Conservation (phyloP, 2,329 filamentous ascomycete species). For the Colletotrichum sp. region DNA sequence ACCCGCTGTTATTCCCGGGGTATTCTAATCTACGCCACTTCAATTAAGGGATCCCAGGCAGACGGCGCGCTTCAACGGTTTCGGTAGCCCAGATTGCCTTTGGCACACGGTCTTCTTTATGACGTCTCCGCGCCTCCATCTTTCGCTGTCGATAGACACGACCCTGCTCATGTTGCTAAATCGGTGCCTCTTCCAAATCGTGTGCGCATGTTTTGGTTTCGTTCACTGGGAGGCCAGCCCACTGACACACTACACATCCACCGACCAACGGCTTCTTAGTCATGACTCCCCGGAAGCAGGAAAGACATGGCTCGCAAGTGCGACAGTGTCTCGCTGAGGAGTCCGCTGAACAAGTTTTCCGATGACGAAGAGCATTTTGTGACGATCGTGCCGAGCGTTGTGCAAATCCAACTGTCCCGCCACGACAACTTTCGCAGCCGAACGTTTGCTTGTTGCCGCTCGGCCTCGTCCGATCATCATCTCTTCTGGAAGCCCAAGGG, state of each 20-base stretch:
- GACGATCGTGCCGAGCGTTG: neutral
- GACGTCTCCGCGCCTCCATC: neutral
- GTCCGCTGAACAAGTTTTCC: neutral
- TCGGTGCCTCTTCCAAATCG: neutral
- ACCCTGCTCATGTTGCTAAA: neutral
- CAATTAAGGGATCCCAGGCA: neutral
- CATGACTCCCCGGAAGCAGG: neutral
- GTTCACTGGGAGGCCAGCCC: neutral
- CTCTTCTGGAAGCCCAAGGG: neutral
- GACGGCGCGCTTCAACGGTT: slow-evolving; percentile 1
- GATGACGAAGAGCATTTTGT: neutral
- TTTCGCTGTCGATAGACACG: neutral
- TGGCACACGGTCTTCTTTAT: neutral
- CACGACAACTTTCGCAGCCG: neutral
- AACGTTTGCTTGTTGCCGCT: neutral
- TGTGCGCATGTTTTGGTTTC: neutral
- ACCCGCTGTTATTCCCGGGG: slow-evolving; percentile 3
- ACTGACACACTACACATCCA: neutral
- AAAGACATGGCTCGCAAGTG: neutral
- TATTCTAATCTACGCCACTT: neutral
- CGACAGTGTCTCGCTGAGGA: neutral
- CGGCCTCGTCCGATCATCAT: neutral
- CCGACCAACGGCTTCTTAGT: neutral
- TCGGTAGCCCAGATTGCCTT: neutral
- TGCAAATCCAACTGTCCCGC: neutral